Base-by-base conservation (phyloP, 805 yeast species). In the Helenozyma baotianmanensis region DNA sequence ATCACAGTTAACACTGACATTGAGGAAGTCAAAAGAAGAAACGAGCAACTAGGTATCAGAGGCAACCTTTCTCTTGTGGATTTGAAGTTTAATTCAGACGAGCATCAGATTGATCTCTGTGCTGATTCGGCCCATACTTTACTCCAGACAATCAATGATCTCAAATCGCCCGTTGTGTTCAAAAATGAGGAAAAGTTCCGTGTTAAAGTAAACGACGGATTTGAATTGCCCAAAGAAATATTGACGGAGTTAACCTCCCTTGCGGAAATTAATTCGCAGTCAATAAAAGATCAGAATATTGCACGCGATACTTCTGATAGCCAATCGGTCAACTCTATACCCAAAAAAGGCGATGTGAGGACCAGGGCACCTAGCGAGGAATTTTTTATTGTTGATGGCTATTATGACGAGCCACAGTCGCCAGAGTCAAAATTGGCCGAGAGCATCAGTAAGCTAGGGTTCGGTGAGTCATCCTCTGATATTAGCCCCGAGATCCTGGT, bases 51-150 rank as follows among this genome's bases (percentile, higher is more conserved):
- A 12, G 52, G 52, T 2, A 44, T 54, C 4, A 27, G 40, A 10
- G 55, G 49, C 11, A 17, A 43, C 26, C 27, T 50, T 15, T 46
- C 73, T 0, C 26, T 58, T 1, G 33, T 72, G 2, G 75, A 70
- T 30, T 27, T 79, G 19, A 72, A 70, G 29, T 48, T 78, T 8
- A 68, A 67, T 32, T 42, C 75, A 6, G 83, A 76, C 35, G 60
- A 60, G 12, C 52, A 72, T 11, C 64, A 60, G 14, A 28, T 81
- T 1, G 78, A 77, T 16, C 37, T 80, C 3, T 88, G 96, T 61
- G 90, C 96, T 1, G 97, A 89, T 52, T 86, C 96, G 0, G 70
- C 79, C 0, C 82, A 85, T 47, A 75, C 90, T 9, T 55, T 89
- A 25, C 40, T 77, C 2, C 94, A 82, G 40, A 48, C 84, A 7